Conservation (phyloP, 768 basidiomycete genomes). For the Gyrodon lividus region DNA sequence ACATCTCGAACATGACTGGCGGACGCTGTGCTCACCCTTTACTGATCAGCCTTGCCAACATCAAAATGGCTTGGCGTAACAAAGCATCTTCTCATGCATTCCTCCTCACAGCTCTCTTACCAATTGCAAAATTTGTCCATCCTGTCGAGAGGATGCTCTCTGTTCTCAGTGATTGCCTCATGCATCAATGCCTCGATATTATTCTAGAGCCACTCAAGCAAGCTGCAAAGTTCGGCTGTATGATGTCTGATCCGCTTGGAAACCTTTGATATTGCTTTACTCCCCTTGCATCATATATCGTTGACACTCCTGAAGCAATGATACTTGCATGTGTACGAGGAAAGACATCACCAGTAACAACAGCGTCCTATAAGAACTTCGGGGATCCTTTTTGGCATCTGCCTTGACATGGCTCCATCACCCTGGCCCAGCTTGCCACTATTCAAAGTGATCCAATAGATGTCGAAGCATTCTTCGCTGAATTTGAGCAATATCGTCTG, state of each 20-base stretch:
- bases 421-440: slow-evolving; percentile 1
- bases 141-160: neutral
- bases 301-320: slow-evolving; percentile 1
- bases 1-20: slow-evolving; percentile 15
- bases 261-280: slow-evolving; percentile 5
- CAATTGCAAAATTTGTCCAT: neutral
- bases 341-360: slow-evolving; percentile 32
- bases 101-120: neutral
- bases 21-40: slow-evolving; percentile 18
- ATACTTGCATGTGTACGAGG: slow-evolving; percentile 9
- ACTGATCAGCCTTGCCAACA: slow-evolving; percentile 13
- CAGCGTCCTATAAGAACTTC: slow-evolving; percentile 31
- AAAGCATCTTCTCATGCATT: neutral
- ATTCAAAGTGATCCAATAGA: neutral
- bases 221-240: slow-evolving; percentile 14
- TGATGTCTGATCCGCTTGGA: slow-evolving; percentile 24
- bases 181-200: slow-evolving; percentile 19
- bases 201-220: slow-evolving; percentile 14
- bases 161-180: neutral
- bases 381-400: slow-evolving; percentile 30
- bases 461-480: slow-evolving; percentile 1
- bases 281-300: slow-evolving; percentile 30
- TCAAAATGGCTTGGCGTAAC: neutral
- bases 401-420: slow-evolving; percentile 24
- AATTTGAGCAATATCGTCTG: neutral